Evolutionary conservation across 225 moss, liverwort and hornwort genomes (phyloP).

Genomic region (Marchantia polymorpha): DNA sequence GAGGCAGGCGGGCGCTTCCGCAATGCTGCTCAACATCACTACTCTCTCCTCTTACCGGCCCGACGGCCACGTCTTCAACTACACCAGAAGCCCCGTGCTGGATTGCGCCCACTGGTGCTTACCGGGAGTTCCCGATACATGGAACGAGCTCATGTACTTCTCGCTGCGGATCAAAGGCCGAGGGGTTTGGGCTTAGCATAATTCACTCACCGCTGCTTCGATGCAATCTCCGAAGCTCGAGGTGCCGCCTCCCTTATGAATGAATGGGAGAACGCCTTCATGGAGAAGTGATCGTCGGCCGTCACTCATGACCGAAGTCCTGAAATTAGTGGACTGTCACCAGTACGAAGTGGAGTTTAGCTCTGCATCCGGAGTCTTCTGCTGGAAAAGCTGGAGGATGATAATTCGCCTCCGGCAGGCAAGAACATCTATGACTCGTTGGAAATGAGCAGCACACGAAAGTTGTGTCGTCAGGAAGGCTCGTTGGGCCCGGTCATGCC

Average conservation of each 20-base stretch:
- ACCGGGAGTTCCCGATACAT: conserved; percentile 52
- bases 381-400: no score
- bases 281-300: not conserved
- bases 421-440: no score
- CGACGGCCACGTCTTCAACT: conserved; percentile 47
- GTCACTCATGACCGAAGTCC: not conserved
- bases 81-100: conserved; percentile 8
- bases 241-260: not conserved
- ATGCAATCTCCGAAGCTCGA: not conserved
- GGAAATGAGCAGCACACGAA: no score
- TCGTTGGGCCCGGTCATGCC: no score
- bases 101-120: conserved; percentile 52
- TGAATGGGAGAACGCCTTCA: not conserved
- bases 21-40: conserved; percentile 33
- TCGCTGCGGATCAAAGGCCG: conserved; percentile 36
- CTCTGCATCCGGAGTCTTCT: no score
- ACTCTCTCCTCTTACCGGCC: conserved; percentile 40
- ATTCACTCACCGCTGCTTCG: not conserved
- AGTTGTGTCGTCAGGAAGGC: no score
- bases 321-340: not conserved
- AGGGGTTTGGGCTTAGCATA: conserved; percentile 31
- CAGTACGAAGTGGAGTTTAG: no score
- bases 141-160: conserved; percentile 48
- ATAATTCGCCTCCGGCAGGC: no score
- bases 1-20: conserved; percentile 15